Conservation (phyloP, 495 filamentous ascomycete genomes). For the Choiromyces venosus region DNA sequence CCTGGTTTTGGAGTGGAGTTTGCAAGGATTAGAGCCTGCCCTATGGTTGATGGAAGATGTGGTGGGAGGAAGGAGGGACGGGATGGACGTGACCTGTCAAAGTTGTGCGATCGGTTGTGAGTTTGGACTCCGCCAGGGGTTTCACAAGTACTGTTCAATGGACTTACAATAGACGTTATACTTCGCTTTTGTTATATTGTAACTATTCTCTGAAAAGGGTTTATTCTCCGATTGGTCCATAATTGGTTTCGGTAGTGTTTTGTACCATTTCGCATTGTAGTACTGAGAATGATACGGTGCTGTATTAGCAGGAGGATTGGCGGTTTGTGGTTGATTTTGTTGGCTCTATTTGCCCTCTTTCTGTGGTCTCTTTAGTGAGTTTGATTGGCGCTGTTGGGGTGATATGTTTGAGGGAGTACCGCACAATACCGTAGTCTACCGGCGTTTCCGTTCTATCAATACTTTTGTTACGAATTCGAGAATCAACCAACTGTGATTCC, state of each 20-base stretch:
- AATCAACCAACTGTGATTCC: not conserved
- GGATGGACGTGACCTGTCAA: not conserved
- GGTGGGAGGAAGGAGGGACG: not conserved
- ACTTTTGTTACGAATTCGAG: not conserved
- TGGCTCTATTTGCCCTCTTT: not conserved
- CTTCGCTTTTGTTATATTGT: not conserved
- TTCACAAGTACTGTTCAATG: not conserved
- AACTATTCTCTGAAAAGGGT: not conserved
- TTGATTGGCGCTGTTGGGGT: not conserved
- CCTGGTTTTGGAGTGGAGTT: not conserved
- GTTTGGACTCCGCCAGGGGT: conserved; percentile 1
- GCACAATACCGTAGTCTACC: not conserved
- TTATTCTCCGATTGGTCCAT: not conserved
- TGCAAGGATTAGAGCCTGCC: not conserved
- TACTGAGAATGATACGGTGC: not conserved
- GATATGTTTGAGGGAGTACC: not conserved
- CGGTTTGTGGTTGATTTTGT: not conserved
- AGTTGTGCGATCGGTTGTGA: not conserved
- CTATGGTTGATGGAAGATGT: conserved; percentile 1
- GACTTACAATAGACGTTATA: not conserved
- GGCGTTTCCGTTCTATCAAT: not conserved
- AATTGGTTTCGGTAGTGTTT: not conserved
- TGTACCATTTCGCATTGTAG: not conserved
- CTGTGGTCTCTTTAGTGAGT: not conserved
- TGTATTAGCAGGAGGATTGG: not conserved